Base-by-base conservation (phyloP, 2,329 filamentous ascomycete genomes). In the Metarhizium sp. region DNA sequence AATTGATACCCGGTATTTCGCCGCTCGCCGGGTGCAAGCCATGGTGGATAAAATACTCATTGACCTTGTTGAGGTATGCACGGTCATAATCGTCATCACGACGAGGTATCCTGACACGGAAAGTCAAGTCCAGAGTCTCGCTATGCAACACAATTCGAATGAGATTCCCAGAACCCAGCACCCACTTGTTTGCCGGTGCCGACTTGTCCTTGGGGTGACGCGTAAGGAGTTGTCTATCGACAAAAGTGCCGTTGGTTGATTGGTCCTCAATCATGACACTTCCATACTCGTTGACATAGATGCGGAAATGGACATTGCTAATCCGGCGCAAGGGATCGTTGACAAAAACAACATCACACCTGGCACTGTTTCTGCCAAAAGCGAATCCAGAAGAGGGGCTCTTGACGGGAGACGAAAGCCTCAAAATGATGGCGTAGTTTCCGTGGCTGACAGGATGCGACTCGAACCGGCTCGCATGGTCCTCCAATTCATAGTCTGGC, bases 301-400 rank as follows among this genome's bases (percentile, higher is more conserved):
- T 95, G 53, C 90, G 86, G 68, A 97, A 99, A 68, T 99, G 94
- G n/a, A 88, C 79, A 67, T 97, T 96, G 75, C 92, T 97, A 57
- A 99, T 80, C 47, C 88, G 81, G 67, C 82, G 87, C 53, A 81
- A 75, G 0, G 81, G 80, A 61, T 92, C 87, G 59, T 85, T 78
- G 40, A 74, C 69, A 50, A 90, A 82, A 62, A 80, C 80, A 50
- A 92, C 72, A 56, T 99, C 94, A 69, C 89, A 94, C 38, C 81
- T 78, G 49, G 69, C 63, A 0, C 71, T 62, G 64, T 94, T 92
- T 55, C 94, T 85, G 34, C 94, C 94, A 70, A 99, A 97, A 47
- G 83, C 80, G 71, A 95, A 97, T 42, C 94, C 94, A 52, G 82
- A 73, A 3, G 75, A 66, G 6, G 86, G 82, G 61, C 88, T 79